These are phyloP conservation scores for Monilinia laxa DNA, from an alignment of 2,329 filamentous ascomycete species.

Conservation along the genomic window DNA sequence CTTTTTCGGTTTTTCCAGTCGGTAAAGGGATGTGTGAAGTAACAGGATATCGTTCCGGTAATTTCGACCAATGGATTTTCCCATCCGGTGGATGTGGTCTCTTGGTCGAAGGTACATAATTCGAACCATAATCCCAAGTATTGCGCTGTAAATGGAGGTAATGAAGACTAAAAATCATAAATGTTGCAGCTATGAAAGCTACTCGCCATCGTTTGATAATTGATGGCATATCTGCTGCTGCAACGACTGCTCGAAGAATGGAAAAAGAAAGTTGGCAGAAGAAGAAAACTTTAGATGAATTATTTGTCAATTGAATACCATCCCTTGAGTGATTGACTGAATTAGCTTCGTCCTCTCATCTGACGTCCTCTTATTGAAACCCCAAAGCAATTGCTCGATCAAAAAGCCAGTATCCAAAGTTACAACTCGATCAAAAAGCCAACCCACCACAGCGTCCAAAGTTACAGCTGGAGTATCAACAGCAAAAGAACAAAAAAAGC, in stretches of 20 bases:
- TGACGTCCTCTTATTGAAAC: slow-evolving; percentile 2
- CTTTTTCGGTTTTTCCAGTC: slow-evolving; percentile 30
- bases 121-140: slow-evolving; percentile 27
- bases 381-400: neutral
- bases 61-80: slow-evolving; percentile 49
- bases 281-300: neutral
- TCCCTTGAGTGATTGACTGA: slow-evolving; percentile 6
- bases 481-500: no score
- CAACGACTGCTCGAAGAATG: neutral
- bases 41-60: slow-evolving; percentile 37
- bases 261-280: neutral
- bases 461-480: no score
- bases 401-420: neutral
- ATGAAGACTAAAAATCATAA: slow-evolving; percentile 33
- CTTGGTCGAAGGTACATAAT: slow-evolving; percentile 26
- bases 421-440: neutral
- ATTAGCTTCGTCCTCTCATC: slow-evolving; percentile 14
- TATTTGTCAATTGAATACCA: slow-evolving; percentile 22
- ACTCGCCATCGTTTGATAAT: slow-evolving; percentile 36
- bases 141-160: slow-evolving; percentile 32
- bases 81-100: slow-evolving; percentile 50
- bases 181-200: slow-evolving; percentile 29
- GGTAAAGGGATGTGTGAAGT: slow-evolving; percentile 36
- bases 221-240: slow-evolving; percentile 26
- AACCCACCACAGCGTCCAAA: no score